phyloP scores from a whole-genome alignment of 2,329 filamentous ascomycete species.

The Elsinoe perseae region DNA sequence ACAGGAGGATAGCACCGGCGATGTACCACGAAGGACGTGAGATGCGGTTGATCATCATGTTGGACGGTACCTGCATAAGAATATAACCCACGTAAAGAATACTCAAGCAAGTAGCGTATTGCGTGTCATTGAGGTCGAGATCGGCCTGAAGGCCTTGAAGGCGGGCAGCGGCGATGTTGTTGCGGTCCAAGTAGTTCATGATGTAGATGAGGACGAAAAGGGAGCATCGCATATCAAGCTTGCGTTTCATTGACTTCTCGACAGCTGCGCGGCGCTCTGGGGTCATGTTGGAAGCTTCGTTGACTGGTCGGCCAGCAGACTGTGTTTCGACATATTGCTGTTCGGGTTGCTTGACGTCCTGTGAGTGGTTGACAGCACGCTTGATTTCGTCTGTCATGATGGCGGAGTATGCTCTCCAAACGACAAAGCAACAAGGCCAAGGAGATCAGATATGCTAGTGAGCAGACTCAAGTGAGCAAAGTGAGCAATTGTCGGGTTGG shows the following conservation, averaged over 20 bases:
- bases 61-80: slow-evolving; percentile 37
- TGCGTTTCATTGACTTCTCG: slow-evolving; percentile 56
- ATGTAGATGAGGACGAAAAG: slow-evolving; percentile 69
- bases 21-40: slow-evolving; percentile 35
- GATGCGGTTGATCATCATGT: slow-evolving; percentile 39
- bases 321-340: background rate
- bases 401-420: background rate
- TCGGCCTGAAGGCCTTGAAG: slow-evolving; percentile 58
- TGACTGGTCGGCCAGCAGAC: background rate
- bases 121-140: slow-evolving; percentile 46
- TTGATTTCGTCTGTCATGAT: slow-evolving; percentile 3
- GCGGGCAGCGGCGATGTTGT: slow-evolving; percentile 56
- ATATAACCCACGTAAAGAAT: slow-evolving; percentile 57
- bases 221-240: slow-evolving; percentile 60
- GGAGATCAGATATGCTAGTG: background rate
- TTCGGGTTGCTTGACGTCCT: background rate
- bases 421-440: background rate
- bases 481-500: background rate
- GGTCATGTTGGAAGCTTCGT: slow-evolving; percentile 3
- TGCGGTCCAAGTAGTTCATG: slow-evolving; percentile 59
- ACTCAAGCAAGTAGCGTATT: slow-evolving; percentile 46
- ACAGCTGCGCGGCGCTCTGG: slow-evolving; percentile 9
- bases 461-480: background rate
- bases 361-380: background rate
- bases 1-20: slow-evolving; percentile 31